Evolutionary conservation across 805 yeast genomes (phyloP).

Genomic region (Kodamaea neixiangensis): DNA sequence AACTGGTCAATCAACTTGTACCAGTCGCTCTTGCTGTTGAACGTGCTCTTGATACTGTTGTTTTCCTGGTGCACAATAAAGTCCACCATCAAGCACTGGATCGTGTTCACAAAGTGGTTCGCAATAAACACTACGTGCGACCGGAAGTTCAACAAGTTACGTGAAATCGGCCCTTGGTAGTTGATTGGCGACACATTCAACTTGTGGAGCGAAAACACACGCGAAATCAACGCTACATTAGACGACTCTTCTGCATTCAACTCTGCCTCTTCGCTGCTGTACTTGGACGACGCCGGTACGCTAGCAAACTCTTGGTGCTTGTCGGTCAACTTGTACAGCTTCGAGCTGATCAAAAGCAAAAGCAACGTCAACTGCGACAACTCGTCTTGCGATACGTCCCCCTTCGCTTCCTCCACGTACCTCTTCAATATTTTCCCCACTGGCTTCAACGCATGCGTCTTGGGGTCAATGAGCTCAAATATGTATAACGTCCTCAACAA

Average conservation of each 20-base stretch:
- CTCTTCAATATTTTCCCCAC: slow-evolving; percentile 54
- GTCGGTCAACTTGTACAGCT: slow-evolving; percentile 42
- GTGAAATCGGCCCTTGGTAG: slow-evolving; percentile 68
- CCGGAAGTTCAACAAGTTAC: slow-evolving; percentile 64
- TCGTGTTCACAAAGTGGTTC: slow-evolving; percentile 51
- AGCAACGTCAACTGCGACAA: slow-evolving; percentile 49
- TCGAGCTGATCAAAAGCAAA: slow-evolving; percentile 43
- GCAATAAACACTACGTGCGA: slow-evolving; percentile 60
- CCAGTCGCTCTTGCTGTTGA: slow-evolving; percentile 56
- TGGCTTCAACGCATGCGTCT: slow-evolving; percentile 44
- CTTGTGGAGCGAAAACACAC: slow-evolving; percentile 38
- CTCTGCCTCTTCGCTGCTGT: slow-evolving; percentile 14
- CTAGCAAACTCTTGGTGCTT: slow-evolving; percentile 32
- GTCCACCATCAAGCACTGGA: slow-evolving; percentile 54
- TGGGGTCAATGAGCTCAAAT: slow-evolving; percentile 48
- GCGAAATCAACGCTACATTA: slow-evolving; percentile 34
- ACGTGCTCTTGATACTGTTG: slow-evolving; percentile 49
- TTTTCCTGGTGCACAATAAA: slow-evolving; percentile 47
- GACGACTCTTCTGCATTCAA: slow-evolving; percentile 45
- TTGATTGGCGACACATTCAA: slow-evolving; percentile 44
- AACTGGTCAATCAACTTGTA: slow-evolving; percentile 50
- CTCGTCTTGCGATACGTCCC: slow-evolving; percentile 18
- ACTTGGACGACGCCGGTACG: slow-evolving; percentile 36
- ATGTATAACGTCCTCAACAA: slow-evolving; percentile 54
- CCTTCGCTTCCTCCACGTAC: slow-evolving; percentile 16